These are phyloP conservation scores for Graphium sp. DNA, from an alignment of 2,329 filamentous ascomycete genomes.

Conservation along the genomic window DNA sequence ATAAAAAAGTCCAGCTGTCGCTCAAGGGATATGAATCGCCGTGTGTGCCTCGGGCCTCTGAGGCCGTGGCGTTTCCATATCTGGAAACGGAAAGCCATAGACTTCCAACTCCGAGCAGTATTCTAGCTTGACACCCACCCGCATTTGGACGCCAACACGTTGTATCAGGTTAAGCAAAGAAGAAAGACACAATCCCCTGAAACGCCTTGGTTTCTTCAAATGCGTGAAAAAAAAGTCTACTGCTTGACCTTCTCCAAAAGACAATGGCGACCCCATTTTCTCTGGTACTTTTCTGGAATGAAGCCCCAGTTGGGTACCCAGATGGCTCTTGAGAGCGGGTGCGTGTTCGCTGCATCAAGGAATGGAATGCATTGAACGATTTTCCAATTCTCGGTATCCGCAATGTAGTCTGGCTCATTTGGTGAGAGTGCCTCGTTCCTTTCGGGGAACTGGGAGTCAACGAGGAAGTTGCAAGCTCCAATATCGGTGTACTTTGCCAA, in stretches of 20 bases:
- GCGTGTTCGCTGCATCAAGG: constrained; percentile 62
- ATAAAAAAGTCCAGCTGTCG: no score
- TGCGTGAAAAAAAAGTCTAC: no score
- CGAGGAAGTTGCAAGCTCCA: constrained; percentile 60
- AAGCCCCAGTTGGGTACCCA: constrained; percentile 63
- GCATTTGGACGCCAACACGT: no score
- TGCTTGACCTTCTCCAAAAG: constrained; percentile 58
- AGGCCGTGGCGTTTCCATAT: no score
- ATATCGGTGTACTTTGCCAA: constrained; percentile 70
- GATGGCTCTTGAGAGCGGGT: constrained; percentile 55
- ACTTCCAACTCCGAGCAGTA: no score
- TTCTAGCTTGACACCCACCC: no score
- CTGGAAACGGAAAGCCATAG: no score
- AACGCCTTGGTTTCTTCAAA: no score
- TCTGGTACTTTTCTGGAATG: constrained; percentile 50
- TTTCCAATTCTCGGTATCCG: constrained; percentile 64
- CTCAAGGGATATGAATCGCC: no score
- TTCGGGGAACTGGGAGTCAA: constrained; percentile 69
- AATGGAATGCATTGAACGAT: constrained; percentile 59
- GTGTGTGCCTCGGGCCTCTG: no score
- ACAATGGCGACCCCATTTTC: constrained; percentile 83
- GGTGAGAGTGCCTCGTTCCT: constrained; percentile 31
- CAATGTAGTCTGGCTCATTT: constrained; percentile 66
- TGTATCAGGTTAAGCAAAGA: no score
- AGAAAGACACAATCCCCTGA: no score